A percentile compares a stretch with the other conserved stretches of the same genome.
These are phyloP conservation scores for Cladosporium halotolerans DNA, from an alignment of 2,329 filamentous ascomycete genomes.

Conservation along the genomic window DNA sequence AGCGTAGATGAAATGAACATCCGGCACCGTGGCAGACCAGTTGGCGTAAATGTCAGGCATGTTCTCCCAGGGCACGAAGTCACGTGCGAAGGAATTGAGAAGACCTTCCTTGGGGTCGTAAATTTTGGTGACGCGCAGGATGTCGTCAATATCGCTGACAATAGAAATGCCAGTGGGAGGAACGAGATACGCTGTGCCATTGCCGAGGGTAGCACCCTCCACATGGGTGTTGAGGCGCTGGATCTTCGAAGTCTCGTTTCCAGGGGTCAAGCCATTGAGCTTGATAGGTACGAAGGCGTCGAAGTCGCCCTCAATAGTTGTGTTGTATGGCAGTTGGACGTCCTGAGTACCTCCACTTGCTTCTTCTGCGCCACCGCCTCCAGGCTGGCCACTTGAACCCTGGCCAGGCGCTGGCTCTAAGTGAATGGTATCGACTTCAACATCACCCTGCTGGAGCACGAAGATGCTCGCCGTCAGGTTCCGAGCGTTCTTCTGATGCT, in stretches of 20 bases:
- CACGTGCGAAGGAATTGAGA: conserved; percentile 67
- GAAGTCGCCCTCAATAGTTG: conserved; percentile 64
- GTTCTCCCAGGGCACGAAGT: conserved; percentile 67
- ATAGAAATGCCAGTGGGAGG: conserved; percentile 64
- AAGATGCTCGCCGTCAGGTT: conserved; percentile 70
- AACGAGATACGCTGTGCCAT: conserved; percentile 70
- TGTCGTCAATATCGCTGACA: conserved; percentile 73
- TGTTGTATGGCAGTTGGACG: conserved; percentile 58
- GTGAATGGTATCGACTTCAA: conserved; percentile 55
- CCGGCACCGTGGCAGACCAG: conserved; percentile 60
- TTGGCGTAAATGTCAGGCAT: conserved; percentile 76
- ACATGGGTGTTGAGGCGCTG: conserved; percentile 65
- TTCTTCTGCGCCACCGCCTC: conserved; percentile 46
- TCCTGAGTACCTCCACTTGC: conserved; percentile 56
- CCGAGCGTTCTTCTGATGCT: conserved; percentile 60
- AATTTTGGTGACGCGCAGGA: conserved; percentile 74
- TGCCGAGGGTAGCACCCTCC: conserved; percentile 58
- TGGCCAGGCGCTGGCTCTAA: conserved; percentile 54
- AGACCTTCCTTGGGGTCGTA: conserved; percentile 69
- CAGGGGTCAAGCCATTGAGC: conserved; percentile 55
- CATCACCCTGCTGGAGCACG: conserved; percentile 63
- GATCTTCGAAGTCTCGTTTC: conserved; percentile 58
- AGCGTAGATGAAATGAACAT: conserved; percentile 74
- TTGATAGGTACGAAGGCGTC: conserved; percentile 62
- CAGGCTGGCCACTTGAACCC: conserved; percentile 45